Evolutionary conservation across 2,329 filamentous ascomycete species (phyloP).

Genomic region (Aspergillus felis): DNA sequence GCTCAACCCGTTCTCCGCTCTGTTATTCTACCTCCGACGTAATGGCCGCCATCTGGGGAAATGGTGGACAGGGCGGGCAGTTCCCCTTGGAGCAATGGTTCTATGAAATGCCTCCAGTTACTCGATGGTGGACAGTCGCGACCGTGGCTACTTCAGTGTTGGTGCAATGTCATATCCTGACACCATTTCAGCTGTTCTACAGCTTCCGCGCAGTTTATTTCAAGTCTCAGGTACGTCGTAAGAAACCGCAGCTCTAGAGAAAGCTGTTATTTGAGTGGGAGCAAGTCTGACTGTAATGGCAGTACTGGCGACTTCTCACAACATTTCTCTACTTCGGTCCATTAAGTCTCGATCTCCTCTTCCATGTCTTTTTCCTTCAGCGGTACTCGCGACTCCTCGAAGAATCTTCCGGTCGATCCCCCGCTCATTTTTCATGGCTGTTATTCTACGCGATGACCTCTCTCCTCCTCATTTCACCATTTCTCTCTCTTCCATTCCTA

Average conservation of each 20-base stretch:
- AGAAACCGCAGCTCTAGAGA: background rate
- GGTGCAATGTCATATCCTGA: conserved; percentile 89
- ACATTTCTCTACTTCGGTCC: conserved; percentile 98
- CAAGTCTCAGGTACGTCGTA: conserved; percentile 77
- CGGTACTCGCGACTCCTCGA: conserved; percentile 93
- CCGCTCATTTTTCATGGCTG: conserved; percentile 93
- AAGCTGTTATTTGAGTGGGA: conserved; percentile 3
- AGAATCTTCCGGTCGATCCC: conserved; percentile 85
- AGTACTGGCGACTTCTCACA: conserved; percentile 96
- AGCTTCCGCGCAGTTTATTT: conserved; percentile 87
- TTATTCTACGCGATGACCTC: conserved; percentile 78
- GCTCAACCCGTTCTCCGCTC: background rate
- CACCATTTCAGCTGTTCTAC: conserved; percentile 94
- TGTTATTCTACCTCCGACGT: conserved; percentile 4
- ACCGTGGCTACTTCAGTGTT: conserved; percentile 82
- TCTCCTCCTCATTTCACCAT: conserved; percentile 75
- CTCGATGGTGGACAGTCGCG: conserved; percentile 93
- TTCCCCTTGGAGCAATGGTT: conserved; percentile 96
- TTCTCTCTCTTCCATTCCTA: conserved; percentile 88
- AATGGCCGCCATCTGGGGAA: conserved; percentile 45
- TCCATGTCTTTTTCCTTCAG: conserved; percentile 97
- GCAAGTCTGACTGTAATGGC: conserved; percentile 11
- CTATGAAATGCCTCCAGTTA: conserved; percentile 96
- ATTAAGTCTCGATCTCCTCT: conserved; percentile 86
- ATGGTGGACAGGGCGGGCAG: conserved; percentile 48